A percentile compares a stretch with the other conserved stretches of the same genome.
phyloP scores from a whole-genome alignment of 805 yeast genomes.

The Kodamaea hsintzibuensis region DNA sequence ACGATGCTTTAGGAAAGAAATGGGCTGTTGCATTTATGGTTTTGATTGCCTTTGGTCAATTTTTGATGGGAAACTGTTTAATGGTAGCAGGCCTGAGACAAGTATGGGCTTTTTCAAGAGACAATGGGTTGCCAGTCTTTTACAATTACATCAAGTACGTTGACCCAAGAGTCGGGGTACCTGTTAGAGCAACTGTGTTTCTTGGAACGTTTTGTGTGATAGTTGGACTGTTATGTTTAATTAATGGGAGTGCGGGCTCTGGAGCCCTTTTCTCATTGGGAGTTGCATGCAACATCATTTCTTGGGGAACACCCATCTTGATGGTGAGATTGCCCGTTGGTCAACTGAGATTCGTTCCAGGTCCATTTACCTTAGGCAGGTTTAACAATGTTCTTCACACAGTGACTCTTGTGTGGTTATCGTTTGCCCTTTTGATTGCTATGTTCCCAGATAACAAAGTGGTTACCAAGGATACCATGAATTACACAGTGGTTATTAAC shows the following conservation, averaged over 20 bases:
- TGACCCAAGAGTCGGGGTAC: conserved; percentile 56
- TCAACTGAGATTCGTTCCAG: conserved; percentile 49
- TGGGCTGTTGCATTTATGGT: conserved; percentile 69
- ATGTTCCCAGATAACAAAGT: conserved; percentile 58
- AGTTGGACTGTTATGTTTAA: conserved; percentile 59
- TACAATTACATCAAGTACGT: conserved; percentile 54
- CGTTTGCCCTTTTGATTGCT: conserved; percentile 53
- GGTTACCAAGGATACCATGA: conserved; percentile 55
- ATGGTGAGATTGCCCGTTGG: conserved; percentile 51
- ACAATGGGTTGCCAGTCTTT: conserved; percentile 69
- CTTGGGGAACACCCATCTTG: conserved; percentile 64
- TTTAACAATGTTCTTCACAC: conserved; percentile 45
- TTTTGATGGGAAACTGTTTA: conserved; percentile 64
- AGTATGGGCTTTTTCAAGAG: conserved; percentile 76
- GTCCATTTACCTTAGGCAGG: conserved; percentile 64
- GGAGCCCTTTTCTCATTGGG: conserved; percentile 67
- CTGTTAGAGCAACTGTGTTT: conserved; percentile 61
- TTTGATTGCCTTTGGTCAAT: conserved; percentile 58
- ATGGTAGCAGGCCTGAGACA: conserved; percentile 68
- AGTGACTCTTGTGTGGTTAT: conserved; percentile 50
- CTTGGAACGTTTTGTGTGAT: conserved; percentile 50
- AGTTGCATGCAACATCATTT: conserved; percentile 61
- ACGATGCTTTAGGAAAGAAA: conserved; percentile 59
- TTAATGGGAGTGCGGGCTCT: conserved; percentile 57
- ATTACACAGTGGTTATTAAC: conserved; percentile 66